Evolutionary conservation across 371 early-diverging fungal genomes (phyloP).

Genomic region (Rhizopus sp.): DNA sequence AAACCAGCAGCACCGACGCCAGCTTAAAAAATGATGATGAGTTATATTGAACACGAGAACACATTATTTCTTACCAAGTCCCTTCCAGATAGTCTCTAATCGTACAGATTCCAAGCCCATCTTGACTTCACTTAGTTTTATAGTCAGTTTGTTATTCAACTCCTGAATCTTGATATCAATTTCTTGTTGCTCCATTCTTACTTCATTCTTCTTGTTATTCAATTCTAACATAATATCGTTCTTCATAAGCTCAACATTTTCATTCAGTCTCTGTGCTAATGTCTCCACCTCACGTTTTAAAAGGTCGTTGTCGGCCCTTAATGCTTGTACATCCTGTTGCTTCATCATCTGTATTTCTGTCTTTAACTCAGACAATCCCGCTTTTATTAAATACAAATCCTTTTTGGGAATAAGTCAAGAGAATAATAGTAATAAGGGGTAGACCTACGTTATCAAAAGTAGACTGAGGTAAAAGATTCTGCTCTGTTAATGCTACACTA

Average conservation of each 20-base stretch:
- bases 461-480: constrained; percentile 31
- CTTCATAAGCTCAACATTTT: constrained; percentile 71
- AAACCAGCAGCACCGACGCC: constrained; percentile 17
- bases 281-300: constrained; percentile 78
- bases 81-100: constrained; percentile 70
- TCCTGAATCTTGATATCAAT: constrained; percentile 78
- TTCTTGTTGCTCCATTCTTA: constrained; percentile 69
- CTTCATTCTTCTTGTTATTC: constrained; percentile 81
- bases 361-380: constrained; percentile 75
- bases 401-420: too few species aligned
- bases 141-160: constrained; percentile 76
- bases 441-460: constrained; percentile 57
- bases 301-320: constrained; percentile 66
- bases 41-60: neutral
- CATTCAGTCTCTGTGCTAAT: constrained; percentile 67
- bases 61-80: constrained; percentile 45
- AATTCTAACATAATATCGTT: constrained; percentile 81
- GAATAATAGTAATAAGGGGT: too few species aligned
- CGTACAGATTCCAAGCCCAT: constrained; percentile 83
- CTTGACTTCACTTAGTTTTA: constrained; percentile 72
- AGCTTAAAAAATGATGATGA: constrained; percentile 12
- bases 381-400: constrained; percentile 67
- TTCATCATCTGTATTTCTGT: constrained; percentile 81
- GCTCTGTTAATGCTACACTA: constrained; percentile 23
- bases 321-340: constrained; percentile 74